Evolutionary conservation across 1,284 basidiomycete species (phyloP), one percentile per base, ranked within the genome.

Genomic region (Fomes fomentarius): DNA sequence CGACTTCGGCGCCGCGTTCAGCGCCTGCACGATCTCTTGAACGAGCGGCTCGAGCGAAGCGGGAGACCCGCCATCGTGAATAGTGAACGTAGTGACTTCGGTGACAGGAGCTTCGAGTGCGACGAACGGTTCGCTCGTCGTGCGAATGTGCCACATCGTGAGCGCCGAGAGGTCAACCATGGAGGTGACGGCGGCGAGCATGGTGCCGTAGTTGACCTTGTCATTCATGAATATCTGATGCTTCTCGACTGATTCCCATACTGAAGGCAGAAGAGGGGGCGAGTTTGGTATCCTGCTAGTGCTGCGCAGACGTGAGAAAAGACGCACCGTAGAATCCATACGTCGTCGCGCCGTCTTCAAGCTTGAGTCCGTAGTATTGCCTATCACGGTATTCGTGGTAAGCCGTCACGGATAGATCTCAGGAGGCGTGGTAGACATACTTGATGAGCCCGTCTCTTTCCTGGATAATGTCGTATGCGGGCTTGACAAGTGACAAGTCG

Each of bases 41-140:
- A 37, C 6, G 12, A 15, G n/a, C 8, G 14, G 14, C 34, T 37
- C 34, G n/a, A 37, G 34, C 8, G 12, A 8, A 11, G 34, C 14
- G 8, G 14, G 11, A 11, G 34, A 37, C 34, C 17, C 14, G 14
- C n/a, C n/a, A 8, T 37, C 34, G 11, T 62, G 58, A 42, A 51
- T 22, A 14, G 50, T 57, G 48, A 61, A 50, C 47, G 46, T 39
- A 11, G 59, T 60, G 21, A 65, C 46, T 50, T 65, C 64, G 19
- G 57, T 59, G 6, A 56, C 52, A 2, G 62, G 64, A 10, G 62
- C 60, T 24, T 47, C 52, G 33, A 62, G 45, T 15, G 62, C 64
- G 38, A 53, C 50, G 52, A 48, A 62, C 3, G 64, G 60, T 34
- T 63, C 63, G 30, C 26, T 52, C 8, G 52, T 52, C 28, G 58